Percentiles rank a stretch among this genome's conserved stretches.
Evolutionary conservation across 176 grass and related monocot genomes (phyloP).

Genomic region (Musa acuminata): DNA sequence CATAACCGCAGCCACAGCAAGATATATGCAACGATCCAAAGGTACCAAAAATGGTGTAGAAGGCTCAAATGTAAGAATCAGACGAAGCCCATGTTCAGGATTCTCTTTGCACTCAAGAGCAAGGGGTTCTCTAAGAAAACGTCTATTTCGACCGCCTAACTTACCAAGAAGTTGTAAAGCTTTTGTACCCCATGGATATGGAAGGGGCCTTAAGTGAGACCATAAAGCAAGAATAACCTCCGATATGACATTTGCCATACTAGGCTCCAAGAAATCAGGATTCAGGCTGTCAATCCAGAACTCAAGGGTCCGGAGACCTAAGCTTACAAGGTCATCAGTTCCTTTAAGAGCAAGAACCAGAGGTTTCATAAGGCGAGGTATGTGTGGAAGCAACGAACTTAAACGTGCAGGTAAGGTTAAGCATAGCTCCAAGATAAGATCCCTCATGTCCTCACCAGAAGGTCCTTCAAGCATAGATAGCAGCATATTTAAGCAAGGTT

Average conservation of each 20-base stretch:
- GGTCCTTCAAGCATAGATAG: conserved; percentile 94
- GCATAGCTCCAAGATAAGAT: conserved; percentile 86
- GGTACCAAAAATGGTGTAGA: conserved; percentile 93
- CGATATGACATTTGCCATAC: conserved; percentile 97
- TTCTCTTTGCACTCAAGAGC: conserved; percentile 96
- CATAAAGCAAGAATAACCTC: conserved; percentile 98
- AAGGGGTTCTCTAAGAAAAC: conserved; percentile 86
- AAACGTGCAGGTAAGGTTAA: conserved; percentile 89
- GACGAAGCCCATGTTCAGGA: conserved; percentile 87
- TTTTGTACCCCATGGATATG: conserved; percentile 88
- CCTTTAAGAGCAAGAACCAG: conserved; percentile 93
- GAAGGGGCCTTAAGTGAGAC: conserved; percentile 85
- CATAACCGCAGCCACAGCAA: conserved; percentile 84
- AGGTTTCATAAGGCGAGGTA: conserved; percentile 95
- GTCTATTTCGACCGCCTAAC: conserved; percentile 80
- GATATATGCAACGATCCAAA: conserved; percentile 82
- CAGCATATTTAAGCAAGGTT: conserved; percentile 96
- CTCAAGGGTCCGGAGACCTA: conserved; percentile 87
- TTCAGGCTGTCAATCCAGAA: conserved; percentile 99
- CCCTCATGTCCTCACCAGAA: conserved; percentile 79
- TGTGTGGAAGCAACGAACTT: conserved; percentile 95
- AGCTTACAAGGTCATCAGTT: conserved; percentile 84
- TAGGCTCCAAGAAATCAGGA: conserved; percentile 99
- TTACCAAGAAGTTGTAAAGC: conserved; percentile 91
- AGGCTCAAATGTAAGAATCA: conserved; percentile 98